Evolutionary conservation across 257 asterid species (phyloP), one percentile per base, ranked within the genome.

Genomic region (Capsicum chinense): DNA sequence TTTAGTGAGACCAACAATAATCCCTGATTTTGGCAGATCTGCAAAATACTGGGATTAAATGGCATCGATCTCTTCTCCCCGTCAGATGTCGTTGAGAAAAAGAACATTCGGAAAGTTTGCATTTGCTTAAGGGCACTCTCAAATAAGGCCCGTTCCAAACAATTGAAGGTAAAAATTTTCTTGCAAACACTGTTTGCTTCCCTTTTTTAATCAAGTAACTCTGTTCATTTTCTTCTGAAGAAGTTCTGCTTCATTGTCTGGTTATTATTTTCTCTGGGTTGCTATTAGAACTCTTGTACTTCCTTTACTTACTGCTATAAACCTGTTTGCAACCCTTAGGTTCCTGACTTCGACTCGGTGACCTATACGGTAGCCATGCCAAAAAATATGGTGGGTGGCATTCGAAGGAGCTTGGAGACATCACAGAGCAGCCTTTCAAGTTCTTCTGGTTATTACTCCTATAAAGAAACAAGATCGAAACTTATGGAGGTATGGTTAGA

Each of bases 1-100:
- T 64, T 54, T 33, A 78, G 54, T 54, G 33, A 54, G 33, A 78
- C 33, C 16, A 10, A 54, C 4, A 33, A 78, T 74, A 21, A 52
- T 60, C 59, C 80, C 70, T 35, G 82, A 21, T 79, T 87, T 67
- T 71, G 62, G 37, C 84, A 95, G 97, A 84, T 89, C 67, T 95
- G 99, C 94, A 95, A 93, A 88, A 91, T 95, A 80, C 66, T 95
- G 89, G 99, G 99, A 78, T 90, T 95, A 93, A 90, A 93, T 87
- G 95, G 98, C 81, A 95, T 95, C 26, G 99, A 95, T 88, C 98
- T 95, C 85, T 93, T 95, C 87, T 95, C 99, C 47, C 99, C 99
- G 69, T 91, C 99, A 0, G 99, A 95, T 91, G 98, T 94, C 81
- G 98, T 95, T 82, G 99, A 95, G 93, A 94, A 90, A 87, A 86